Evolutionary conservation across 164 flowering plant genomes (phyloP).

Genomic region (Litsea cubeba): DNA sequence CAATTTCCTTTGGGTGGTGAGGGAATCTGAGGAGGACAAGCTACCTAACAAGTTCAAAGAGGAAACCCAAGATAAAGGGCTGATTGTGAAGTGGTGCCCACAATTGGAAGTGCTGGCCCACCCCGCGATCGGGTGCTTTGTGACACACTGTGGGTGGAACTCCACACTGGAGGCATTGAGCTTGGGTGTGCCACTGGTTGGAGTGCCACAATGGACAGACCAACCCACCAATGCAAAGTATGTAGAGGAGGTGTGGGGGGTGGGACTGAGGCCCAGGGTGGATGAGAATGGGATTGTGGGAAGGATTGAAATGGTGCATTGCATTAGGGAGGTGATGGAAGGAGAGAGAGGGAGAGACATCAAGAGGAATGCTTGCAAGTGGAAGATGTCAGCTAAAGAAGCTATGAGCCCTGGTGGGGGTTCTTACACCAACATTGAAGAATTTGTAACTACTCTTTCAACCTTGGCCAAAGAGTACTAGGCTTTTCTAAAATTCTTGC

Average conservation of each 20-base stretch:
- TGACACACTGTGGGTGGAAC: too few species aligned
- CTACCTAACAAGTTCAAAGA: constrained; percentile 18
- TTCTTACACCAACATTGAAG: constrained; percentile 22
- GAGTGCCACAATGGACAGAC: constrained; percentile 30
- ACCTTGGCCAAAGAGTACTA: too few species aligned
- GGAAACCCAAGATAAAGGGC: constrained; percentile 16
- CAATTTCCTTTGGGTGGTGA: constrained; percentile 14
- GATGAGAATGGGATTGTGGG: constrained; percentile 19
- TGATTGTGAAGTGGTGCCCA: constrained; percentile 35
- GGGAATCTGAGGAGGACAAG: constrained; percentile 19
- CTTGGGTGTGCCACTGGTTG: too few species aligned
- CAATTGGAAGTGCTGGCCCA: constrained; percentile 32
- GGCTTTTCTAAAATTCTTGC: too few species aligned
- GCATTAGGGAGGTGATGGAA: constrained; percentile 28
- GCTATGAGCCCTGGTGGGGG: constrained; percentile 26
- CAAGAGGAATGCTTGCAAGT: constrained; percentile 11
- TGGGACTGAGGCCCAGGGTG: constrained; percentile 19
- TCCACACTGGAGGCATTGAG: too few species aligned
- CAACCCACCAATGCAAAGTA: constrained; percentile 32
- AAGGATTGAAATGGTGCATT: constrained; percentile 19
- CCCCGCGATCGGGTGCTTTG: too few species aligned
- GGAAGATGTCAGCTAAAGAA: constrained; percentile 17
- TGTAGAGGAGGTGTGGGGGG: constrained; percentile 23
- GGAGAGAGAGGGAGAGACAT: constrained; percentile 20
- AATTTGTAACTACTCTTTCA: constrained; percentile 9